Evolutionary conservation across 2,329 filamentous ascomycete species (phyloP).

Genomic region (Sarocladium kiliense): DNA sequence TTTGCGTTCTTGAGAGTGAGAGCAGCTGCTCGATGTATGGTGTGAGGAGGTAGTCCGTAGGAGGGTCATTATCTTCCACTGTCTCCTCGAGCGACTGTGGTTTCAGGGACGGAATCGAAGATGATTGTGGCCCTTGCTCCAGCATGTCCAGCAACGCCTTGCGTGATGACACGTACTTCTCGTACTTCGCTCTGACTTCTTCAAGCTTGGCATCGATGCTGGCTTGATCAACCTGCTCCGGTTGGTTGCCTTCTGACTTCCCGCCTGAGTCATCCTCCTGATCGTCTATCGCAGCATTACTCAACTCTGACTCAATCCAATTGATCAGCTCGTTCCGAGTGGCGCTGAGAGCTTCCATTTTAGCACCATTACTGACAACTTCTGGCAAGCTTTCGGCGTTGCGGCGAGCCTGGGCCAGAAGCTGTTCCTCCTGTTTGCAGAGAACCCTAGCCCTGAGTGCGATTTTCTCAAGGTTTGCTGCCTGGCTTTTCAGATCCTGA

Average conservation of each 20-base stretch:
- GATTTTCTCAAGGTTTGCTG: constrained; percentile 51
- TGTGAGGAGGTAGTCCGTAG: constrained; percentile 39
- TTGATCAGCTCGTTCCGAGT: constrained; percentile 56
- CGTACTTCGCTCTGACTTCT: constrained; percentile 49
- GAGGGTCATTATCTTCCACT: background rate
- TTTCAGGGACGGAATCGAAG: constrained; percentile 16
- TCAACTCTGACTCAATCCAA: constrained; percentile 61
- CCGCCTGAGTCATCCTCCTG: constrained; percentile 21
- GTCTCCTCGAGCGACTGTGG: background rate
- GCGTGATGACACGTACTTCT: constrained; percentile 44
- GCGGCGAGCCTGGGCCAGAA: constrained; percentile 43
- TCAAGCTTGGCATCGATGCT: constrained; percentile 34
- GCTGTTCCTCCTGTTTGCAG: constrained; percentile 50
- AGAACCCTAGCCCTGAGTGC: constrained; percentile 54
- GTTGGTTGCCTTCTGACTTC: constrained; percentile 16
- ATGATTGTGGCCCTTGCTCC: constrained; percentile 24
- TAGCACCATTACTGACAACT: constrained; percentile 31
- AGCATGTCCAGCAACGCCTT: constrained; percentile 40
- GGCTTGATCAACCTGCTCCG: constrained; percentile 16
- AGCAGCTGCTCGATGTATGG: constrained; percentile 53
- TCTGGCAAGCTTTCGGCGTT: constrained; percentile 23
- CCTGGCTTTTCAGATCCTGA: constrained; percentile 40
- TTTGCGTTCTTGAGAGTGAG: constrained; percentile 50
- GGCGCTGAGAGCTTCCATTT: constrained; percentile 47
- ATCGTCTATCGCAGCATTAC: constrained; percentile 40